Evolutionary conservation across 2,329 filamentous ascomycete genomes (phyloP).

Genomic region (Cercospora sp.): DNA sequence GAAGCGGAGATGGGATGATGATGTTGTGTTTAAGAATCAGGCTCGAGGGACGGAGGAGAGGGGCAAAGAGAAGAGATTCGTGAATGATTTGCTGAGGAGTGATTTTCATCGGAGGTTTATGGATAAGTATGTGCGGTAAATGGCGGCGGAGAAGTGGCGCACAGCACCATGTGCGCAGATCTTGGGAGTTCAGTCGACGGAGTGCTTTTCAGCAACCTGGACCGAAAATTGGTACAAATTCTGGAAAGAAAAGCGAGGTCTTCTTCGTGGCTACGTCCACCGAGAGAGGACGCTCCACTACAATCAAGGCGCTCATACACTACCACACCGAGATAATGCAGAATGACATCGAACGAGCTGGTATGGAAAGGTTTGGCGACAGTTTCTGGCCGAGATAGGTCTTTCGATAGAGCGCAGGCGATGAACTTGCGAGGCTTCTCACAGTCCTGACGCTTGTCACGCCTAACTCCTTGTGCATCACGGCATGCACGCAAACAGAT

Average conservation of each 20-base stretch:
- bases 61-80: slow-evolving; percentile 72
- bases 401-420: not conserved
- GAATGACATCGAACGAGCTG: not conserved
- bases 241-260: not conserved
- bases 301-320: not conserved
- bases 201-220: not conserved
- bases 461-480: not conserved
- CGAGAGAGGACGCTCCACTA: not conserved
- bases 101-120: slow-evolving; percentile 99
- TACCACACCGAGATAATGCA: not conserved
- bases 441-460: not conserved
- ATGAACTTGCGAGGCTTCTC: not conserved
- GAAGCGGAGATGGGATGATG: slow-evolving; percentile 94
- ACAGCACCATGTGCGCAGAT: not conserved
- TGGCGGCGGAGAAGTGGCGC: not conserved
- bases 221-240: not conserved
- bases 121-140: slow-evolving; percentile 50
- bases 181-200: not conserved
- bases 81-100: slow-evolving; percentile 90
- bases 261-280: not conserved
- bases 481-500: not conserved
- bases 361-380: not conserved
- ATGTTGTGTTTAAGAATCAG: slow-evolving; percentile 99
- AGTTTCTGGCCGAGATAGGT: not conserved
- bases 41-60: slow-evolving; percentile 91